Evolutionary conservation across 768 basidiomycete genomes (phyloP).

Genomic region (Boletus pseudopeckii): DNA sequence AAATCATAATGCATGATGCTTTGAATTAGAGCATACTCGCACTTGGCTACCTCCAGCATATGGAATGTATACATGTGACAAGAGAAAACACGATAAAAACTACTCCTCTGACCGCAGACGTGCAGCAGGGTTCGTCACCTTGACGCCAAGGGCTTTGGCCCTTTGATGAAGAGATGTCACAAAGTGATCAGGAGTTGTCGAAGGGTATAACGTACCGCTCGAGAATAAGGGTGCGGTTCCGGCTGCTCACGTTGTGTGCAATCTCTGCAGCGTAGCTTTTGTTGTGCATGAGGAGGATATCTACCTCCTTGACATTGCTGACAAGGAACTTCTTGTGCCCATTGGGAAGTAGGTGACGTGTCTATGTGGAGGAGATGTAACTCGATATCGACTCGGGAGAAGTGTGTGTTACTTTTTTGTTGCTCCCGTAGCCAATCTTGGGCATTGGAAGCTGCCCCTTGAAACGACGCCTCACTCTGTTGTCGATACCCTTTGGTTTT

Average conservation of each 20-base stretch:
- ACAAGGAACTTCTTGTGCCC: conserved; percentile 96
- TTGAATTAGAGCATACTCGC: conserved; percentile 43
- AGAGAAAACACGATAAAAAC: conserved; percentile 39
- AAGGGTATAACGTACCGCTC: conserved; percentile 58
- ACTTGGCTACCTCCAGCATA: conserved; percentile 50
- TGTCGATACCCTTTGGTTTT: conserved; percentile 99
- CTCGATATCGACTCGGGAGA: not conserved
- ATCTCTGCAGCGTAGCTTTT: conserved; percentile 94
- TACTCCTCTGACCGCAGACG: conserved; percentile 94
- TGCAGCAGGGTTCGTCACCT: conserved; percentile 90
- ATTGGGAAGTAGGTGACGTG: conserved; percentile 92
- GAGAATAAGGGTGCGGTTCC: conserved; percentile 88
- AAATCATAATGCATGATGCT: conserved; percentile 14
- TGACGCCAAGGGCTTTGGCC: conserved; percentile 83
- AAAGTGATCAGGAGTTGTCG: not conserved
- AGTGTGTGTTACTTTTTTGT: conserved; percentile 63
- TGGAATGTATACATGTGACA: conserved; percentile 43
- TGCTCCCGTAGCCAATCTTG: conserved; percentile 79
- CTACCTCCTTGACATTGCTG: conserved; percentile 89
- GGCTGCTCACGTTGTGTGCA: conserved; percentile 93
- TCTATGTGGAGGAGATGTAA: conserved; percentile 40
- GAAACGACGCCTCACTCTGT: conserved; percentile 92
- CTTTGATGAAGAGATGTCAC: conserved; percentile 36
- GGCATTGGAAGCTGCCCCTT: conserved; percentile 97
- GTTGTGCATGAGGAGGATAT: conserved; percentile 97